Evolutionary conservation across 495 filamentous ascomycete species (phyloP).

Genomic region (Parathielavia appendiculata): DNA sequence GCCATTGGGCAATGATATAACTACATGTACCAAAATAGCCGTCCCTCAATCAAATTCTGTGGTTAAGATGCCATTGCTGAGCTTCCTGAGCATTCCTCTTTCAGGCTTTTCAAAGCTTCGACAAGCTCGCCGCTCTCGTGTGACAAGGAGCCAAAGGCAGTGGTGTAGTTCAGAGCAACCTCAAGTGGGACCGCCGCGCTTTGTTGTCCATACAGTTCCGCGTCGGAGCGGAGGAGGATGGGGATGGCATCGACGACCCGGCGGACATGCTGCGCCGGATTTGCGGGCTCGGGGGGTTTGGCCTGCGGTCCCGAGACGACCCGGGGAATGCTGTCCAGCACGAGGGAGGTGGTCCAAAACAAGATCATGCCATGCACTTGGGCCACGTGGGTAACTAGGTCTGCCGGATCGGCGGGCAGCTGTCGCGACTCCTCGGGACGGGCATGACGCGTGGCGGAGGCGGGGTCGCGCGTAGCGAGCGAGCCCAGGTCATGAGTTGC

Average conservation of each 20-base stretch:
- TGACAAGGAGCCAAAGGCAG: background rate
- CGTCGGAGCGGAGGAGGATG: constrained; percentile 1
- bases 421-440: too few relatives aligned
- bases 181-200: constrained; percentile 9
- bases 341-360: constrained; percentile 9
- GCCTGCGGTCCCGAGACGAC: background rate
- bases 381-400: constrained; percentile 9
- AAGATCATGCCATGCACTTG: constrained; percentile 15
- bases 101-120: background rate
- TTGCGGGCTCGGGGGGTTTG: background rate
- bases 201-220: constrained; percentile 12
- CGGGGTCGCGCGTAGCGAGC: background rate
- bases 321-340: constrained; percentile 14
- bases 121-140: background rate
- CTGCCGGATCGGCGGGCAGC: too few relatives aligned
- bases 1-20: too few relatives aligned
- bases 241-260: background rate
- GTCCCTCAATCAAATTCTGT: too few relatives aligned
- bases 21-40: too few relatives aligned
- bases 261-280: background rate
- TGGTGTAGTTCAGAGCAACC: constrained; percentile 2
- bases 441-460: background rate
- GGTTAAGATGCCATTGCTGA: too few relatives aligned
- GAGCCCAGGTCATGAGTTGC: constrained; percentile 2
- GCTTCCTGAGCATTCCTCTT: too few relatives aligned